Conservation (phyloP, 495 filamentous ascomycete species). For the Hyphodiscus hymeniophilus region DNA sequence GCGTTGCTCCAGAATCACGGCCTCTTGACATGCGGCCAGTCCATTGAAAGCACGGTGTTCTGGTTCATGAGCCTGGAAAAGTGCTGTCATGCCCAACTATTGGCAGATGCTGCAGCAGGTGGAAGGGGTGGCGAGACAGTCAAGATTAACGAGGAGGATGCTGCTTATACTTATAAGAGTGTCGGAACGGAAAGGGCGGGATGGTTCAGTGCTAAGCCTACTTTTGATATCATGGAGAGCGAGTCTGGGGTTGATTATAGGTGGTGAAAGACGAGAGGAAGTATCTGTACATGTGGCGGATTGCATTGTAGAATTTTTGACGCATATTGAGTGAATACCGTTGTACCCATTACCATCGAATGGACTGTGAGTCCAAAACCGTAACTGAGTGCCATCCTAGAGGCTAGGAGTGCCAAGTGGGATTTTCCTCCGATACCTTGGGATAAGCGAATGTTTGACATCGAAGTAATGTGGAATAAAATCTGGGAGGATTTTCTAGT, state of each 20-base stretch:
- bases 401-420: too few species aligned
- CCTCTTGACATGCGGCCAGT: slow-evolving; percentile 40
- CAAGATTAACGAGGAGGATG: slow-evolving; percentile 61
- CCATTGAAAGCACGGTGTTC: slow-evolving; percentile 55
- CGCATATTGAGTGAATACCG: too few species aligned
- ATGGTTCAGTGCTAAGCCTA: slow-evolving; percentile 65
- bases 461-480: too few species aligned
- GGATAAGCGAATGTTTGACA: too few species aligned
- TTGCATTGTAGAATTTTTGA: too few species aligned
- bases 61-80: slow-evolving; percentile 73
- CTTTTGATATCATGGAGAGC: slow-evolving; percentile 57
- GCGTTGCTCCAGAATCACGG: slow-evolving; percentile 64
- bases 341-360: too few species aligned
- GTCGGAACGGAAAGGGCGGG: slow-evolving; percentile 55
- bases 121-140: slow-evolving; percentile 56
- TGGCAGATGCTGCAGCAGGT: slow-evolving; percentile 66
- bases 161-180: slow-evolving; percentile 55
- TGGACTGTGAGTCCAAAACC: too few species aligned
- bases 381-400: too few species aligned
- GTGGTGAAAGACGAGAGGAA: too few species aligned
- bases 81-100: slow-evolving; percentile 65
- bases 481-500: too few species aligned
- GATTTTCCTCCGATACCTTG: too few species aligned
- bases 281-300: too few species aligned
- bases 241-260: slow-evolving; percentile 23